Evolutionary conservation across 192 early-diverging fungal species (phyloP), one percentile per base, ranked within the genome.

Genomic region (Kickxella alabastrina): DNA sequence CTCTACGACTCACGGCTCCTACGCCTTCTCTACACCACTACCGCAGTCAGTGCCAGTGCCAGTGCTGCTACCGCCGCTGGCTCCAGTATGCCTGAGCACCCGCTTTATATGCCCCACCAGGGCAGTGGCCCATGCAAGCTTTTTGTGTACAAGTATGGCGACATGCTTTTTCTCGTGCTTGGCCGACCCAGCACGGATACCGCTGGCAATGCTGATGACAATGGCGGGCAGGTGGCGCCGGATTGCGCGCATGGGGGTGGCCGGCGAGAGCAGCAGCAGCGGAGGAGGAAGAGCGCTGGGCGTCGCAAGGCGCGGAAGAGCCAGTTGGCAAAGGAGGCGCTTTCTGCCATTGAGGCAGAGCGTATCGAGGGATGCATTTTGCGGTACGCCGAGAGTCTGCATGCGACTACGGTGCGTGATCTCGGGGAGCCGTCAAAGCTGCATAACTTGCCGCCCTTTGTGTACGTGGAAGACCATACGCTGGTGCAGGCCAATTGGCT

Each of bases 71-170:
- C 13, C 17, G 32, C n/a, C 21, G 15, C 10, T 26, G 12, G 6
- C 21, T n/a, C n/a, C n/a, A n/a, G n/a, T n/a, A n/a, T n/a, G n/a
- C n/a, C n/a, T n/a, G 63, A 66, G 46, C 32, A 29, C 10, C 56
- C 55, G 2, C 25, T 66, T 15, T 49, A 38, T 54, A 44, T 66
- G 28, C 15, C 28, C 19, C 23, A 14, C 6, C 26, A 35, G 40
- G 24, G 6, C 3, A 27, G 46, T 17, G 50, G 37, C 13, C 14
- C 28, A 13, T 49, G 58, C 47, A 60, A 39, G 49, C 61, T 58
- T 10, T 45, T 73, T 29, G 69, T 43, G 45, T 73, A 73, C 53
- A 73, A 63, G 37, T 73, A 52, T 29, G 69, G 69, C 29, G 57
- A 73, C n/a, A 52, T 73, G 49, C 43, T 65, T 34, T 62, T 57